phyloP scores from a whole-genome alignment of 169 alveolate species.

The Eimeria tenella region DNA sequence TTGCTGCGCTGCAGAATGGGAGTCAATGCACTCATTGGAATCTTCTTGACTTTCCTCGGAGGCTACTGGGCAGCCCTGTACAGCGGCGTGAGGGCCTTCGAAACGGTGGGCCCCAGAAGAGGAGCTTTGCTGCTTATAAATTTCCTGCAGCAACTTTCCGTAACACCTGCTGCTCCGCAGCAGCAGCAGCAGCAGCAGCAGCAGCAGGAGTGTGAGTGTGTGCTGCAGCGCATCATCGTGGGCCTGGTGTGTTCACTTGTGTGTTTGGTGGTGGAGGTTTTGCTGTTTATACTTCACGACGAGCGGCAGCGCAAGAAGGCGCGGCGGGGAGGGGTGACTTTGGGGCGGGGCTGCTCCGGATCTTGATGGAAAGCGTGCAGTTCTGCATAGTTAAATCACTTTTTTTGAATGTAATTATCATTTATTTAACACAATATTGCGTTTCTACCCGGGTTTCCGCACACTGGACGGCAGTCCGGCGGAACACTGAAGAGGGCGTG shows the following conservation, averaged over 20 bases:
- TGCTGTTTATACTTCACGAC: conserved; percentile 55
- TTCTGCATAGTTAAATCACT: too few relatives aligned
- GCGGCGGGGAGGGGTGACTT: too few relatives aligned
- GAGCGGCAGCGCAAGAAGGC: conserved; percentile 8
- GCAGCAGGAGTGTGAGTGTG: background rate
- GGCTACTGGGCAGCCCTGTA: conserved; percentile 77
- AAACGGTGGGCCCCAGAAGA: conserved; percentile 16
- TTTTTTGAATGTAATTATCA: too few relatives aligned
- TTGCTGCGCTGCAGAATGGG: conserved; percentile 67
- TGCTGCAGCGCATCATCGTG: conserved; percentile 55
- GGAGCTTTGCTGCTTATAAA: background rate
- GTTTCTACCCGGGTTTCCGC: too few relatives aligned
- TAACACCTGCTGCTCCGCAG: background rate
- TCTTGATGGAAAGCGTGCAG: too few relatives aligned
- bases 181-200: background rate
- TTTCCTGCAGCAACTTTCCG: background rate
- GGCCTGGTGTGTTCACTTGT: conserved; percentile 67
- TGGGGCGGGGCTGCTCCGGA: too few relatives aligned
- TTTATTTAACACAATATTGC: too few relatives aligned
- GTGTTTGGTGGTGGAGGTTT: conserved; percentile 64
- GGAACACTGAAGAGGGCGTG: too few relatives aligned
- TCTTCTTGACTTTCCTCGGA: conserved; percentile 71
- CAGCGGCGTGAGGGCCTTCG: conserved; percentile 60
- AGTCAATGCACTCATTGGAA: conserved; percentile 70
- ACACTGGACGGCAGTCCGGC: too few relatives aligned